These are phyloP conservation scores for Sugiyamaella xylanicola DNA, from an alignment of 1,139 yeast genomes.

Conservation along the genomic window DNA sequence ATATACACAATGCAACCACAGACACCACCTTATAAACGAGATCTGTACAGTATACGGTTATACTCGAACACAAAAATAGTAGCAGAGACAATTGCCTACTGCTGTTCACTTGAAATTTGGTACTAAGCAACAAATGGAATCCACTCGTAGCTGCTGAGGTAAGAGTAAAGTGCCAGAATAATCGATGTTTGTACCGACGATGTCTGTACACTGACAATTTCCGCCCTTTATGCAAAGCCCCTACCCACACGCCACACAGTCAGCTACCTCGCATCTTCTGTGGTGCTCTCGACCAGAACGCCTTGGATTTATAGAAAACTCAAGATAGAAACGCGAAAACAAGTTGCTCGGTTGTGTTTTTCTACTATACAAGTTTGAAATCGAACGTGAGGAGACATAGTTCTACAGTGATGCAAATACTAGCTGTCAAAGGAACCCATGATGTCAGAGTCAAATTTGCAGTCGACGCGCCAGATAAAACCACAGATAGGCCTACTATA, in stretches of 20 bases:
- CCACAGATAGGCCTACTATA: no score
- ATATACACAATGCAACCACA: not conserved
- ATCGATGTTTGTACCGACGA: not conserved
- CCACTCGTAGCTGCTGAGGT: not conserved
- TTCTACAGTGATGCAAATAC: no score
- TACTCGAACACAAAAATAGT: not conserved
- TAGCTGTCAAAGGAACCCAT: no score
- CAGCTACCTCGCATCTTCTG: no score
- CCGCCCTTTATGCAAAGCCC: not conserved
- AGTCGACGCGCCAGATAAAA: no score
- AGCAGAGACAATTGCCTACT: not conserved
- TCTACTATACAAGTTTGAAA: no score
- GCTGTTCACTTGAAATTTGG: not conserved
- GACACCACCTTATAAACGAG: not conserved
- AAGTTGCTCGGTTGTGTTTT: no score
- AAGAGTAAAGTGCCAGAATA: conserved; percentile 8
- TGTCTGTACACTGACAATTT: not conserved
- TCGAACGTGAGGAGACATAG: no score
- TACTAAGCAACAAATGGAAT: not conserved
- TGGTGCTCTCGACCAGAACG: no score
- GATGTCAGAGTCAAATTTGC: no score
- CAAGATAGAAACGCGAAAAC: no score
- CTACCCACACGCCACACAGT: not conserved
- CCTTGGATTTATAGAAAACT: no score
- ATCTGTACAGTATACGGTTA: not conserved